phyloP scores from a whole-genome alignment of 2,329 filamentous ascomycete species.

The Ceratocystis diversiconidia region DNA sequence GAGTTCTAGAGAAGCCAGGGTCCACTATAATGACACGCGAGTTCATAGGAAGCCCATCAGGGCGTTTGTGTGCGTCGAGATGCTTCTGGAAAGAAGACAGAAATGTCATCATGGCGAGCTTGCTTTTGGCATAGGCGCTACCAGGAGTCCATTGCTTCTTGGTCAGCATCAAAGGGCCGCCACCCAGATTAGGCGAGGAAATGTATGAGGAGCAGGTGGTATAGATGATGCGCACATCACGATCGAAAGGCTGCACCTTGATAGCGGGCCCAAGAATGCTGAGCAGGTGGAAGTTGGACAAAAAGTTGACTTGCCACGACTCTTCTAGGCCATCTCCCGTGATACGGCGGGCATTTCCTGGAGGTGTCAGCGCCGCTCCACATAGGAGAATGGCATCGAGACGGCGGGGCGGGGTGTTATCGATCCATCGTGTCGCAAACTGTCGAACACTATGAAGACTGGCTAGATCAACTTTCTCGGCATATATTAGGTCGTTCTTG shows the following conservation, averaged over 20 bases:
- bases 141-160: slow-evolving; percentile 40
- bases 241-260: slow-evolving; percentile 78
- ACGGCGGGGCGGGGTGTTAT: slow-evolving; percentile 77
- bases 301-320: slow-evolving; percentile 89
- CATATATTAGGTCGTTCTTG: slow-evolving; percentile 78
- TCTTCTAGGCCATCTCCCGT: slow-evolving; percentile 73
- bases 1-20: slow-evolving; percentile 71
- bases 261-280: slow-evolving; percentile 83
- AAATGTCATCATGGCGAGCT: slow-evolving; percentile 78
- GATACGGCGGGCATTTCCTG: slow-evolving; percentile 41
- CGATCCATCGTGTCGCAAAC: slow-evolving; percentile 96
- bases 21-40: slow-evolving; percentile 76
- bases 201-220: slow-evolving; percentile 83
- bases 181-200: slow-evolving; percentile 51
- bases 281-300: slow-evolving; percentile 89
- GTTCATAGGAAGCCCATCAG: slow-evolving; percentile 70
- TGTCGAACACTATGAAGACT: slow-evolving; percentile 80
- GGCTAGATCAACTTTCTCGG: slow-evolving; percentile 81
- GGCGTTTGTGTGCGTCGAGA: slow-evolving; percentile 66
- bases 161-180: slow-evolving; percentile 28
- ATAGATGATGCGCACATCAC: slow-evolving; percentile 80
- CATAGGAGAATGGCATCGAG: slow-evolving; percentile 86
- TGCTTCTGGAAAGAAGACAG: slow-evolving; percentile 87
- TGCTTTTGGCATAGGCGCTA: slow-evolving; percentile 48
- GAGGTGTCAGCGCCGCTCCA: slow-evolving; percentile 61